Percentiles rank a stretch among this genome's conserved stretches.
Conservation (phyloP, 441 rosid species). For the Geranium incanum region DNA sequence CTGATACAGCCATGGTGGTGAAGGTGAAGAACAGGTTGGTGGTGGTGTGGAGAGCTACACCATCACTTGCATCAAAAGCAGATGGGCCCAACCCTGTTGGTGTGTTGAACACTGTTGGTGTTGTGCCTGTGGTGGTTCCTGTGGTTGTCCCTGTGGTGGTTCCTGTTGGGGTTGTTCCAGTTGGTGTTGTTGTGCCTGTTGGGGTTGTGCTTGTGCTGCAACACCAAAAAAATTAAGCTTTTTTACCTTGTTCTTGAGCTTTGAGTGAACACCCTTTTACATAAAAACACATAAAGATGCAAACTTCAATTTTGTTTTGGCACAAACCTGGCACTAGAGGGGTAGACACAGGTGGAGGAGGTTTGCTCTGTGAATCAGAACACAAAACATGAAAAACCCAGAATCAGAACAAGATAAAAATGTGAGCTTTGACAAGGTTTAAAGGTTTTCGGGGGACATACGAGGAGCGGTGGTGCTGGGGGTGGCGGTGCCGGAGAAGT, state of each 20-base stretch:
- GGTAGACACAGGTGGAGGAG: slow-evolving; percentile 44
- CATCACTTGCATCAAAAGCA: slow-evolving; percentile 32
- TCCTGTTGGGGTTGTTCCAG: slow-evolving; percentile 10
- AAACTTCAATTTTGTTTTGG: too few relatives aligned
- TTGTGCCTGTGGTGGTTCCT: slow-evolving; percentile 22
- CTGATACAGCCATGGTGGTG: slow-evolving; percentile 28
- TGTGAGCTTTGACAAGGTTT: background rate
- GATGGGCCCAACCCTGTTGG: slow-evolving; percentile 32
- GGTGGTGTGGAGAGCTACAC: slow-evolving; percentile 19
- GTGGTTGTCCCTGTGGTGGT: slow-evolving; percentile 28
- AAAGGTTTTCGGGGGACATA: slow-evolving; percentile 18
- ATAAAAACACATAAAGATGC: background rate
- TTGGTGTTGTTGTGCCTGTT: slow-evolving; percentile 23
- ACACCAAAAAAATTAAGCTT: background rate
- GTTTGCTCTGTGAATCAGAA: slow-evolving; percentile 38
- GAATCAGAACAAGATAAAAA: background rate
- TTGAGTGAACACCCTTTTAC: background rate
- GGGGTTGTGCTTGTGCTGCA: slow-evolving; percentile 17
- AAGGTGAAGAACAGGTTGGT: slow-evolving; percentile 24
- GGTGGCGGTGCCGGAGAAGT: slow-evolving; percentile 60
- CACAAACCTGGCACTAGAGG: slow-evolving; percentile 57
- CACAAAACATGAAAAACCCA: background rate
- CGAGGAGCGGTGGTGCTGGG: slow-evolving; percentile 45
- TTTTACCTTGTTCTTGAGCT: background rate
- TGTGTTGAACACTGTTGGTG: slow-evolving; percentile 25